Percentiles rank a stretch among this genome's conserved stretches.
These are phyloP conservation scores for Lepidium aucheri DNA, from an alignment of 345 rosid genomes.

Conservation along the genomic window DNA sequence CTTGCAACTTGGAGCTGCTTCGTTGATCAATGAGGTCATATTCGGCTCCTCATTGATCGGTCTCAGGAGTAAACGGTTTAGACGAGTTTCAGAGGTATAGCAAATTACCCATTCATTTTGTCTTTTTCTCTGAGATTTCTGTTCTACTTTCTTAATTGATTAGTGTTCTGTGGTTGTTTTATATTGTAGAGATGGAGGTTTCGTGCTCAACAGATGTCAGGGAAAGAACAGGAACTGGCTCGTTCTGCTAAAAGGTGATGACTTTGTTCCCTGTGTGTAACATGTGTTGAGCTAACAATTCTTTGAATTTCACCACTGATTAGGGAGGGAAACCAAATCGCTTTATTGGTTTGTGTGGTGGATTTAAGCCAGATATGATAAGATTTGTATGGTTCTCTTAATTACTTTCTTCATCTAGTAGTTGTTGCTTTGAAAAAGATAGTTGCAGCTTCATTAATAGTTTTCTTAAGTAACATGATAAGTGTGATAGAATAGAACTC, in stretches of 20 bases:
- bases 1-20: constrained; percentile 5
- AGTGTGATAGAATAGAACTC: background rate
- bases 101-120: background rate
- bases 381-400: constrained; percentile 3
- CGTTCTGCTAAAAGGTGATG: constrained; percentile 20
- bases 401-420: background rate
- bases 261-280: constrained; percentile 1
- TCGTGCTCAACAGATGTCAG: constrained; percentile 10
- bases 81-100: constrained; percentile 12
- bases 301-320: background rate
- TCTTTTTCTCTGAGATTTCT: background rate
- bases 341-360: background rate
- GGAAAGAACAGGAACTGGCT: background rate
- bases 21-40: background rate
- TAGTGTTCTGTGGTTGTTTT: background rate
- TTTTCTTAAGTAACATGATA: background rate
- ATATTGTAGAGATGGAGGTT: constrained; percentile 16
- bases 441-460: background rate
- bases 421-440: background rate
- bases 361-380: background rate
- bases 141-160: background rate
- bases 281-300: background rate
- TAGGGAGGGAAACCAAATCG: background rate
- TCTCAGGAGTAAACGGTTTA: constrained; percentile 14
- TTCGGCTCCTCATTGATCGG: background rate